A percentile compares a stretch with the other conserved stretches of the same genome.
Conservation (phyloP, 148 eudicot genomes). For the Tetragonia tetragonoides region DNA sequence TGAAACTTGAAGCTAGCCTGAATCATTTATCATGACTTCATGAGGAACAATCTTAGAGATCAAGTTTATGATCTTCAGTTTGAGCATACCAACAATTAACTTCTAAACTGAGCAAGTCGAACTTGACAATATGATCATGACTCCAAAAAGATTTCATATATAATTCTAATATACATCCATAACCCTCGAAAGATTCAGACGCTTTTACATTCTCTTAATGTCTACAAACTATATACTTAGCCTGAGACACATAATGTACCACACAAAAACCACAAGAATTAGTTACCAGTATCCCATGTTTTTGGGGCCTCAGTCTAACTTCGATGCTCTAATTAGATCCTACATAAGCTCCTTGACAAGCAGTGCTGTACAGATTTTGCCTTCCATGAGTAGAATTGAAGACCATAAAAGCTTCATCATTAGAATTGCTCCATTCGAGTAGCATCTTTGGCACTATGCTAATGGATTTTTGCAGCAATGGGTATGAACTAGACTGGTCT, state of each 20-base stretch:
- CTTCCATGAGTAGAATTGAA: conserved; percentile 28
- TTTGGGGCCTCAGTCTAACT: conserved; percentile 4
- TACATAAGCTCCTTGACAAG: conserved; percentile 30
- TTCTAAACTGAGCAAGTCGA: conserved; percentile 12
- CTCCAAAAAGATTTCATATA: conserved; percentile 19
- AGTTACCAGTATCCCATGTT: conserved; percentile 18
- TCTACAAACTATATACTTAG: conserved; percentile 29
- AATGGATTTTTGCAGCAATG: conserved; percentile 25
- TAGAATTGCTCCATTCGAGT: conserved; percentile 41
- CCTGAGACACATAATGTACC: conserved; percentile 26
- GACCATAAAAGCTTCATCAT: conserved; percentile 40
- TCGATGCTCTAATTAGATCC: conserved; percentile 30
- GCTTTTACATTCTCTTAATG: conserved; percentile 22
- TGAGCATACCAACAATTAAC: background rate
- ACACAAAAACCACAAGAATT: conserved; percentile 18
- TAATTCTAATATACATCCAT: conserved; percentile 23
- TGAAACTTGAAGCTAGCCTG: background rate
- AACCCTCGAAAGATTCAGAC: conserved; percentile 18
- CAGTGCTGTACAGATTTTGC: conserved; percentile 22
- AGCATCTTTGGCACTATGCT: conserved; percentile 38
- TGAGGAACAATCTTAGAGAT: too few species aligned
- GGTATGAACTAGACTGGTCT: conserved; percentile 26
- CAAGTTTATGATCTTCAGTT: too few species aligned
- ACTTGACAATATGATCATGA: background rate
- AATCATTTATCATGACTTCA: background rate